Evolutionary conservation across 2,329 filamentous ascomycete species (phyloP).

Genomic region (Arthrobotrys musiformis): DNA sequence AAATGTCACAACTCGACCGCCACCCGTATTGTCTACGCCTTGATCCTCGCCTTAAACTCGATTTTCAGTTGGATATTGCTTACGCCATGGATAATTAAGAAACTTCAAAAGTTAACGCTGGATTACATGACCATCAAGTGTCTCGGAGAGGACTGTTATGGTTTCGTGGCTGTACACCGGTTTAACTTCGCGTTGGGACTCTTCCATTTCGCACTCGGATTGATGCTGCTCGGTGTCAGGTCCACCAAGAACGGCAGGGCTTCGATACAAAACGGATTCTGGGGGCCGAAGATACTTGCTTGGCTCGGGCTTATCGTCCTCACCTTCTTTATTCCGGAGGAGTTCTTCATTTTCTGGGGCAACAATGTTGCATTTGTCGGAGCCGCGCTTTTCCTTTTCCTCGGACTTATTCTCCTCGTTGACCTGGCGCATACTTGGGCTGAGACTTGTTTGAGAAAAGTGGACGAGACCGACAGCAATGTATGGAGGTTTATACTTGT

Average conservation of each 20-base stretch:
- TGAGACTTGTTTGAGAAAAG: slow-evolving; percentile 92
- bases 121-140: slow-evolving; percentile 97
- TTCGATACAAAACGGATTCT: slow-evolving; percentile 88
- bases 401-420: slow-evolving; percentile 90
- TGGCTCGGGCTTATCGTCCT: slow-evolving; percentile 89
- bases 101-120: slow-evolving; percentile 87
- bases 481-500: slow-evolving; percentile 88
- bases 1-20: slow-evolving; percentile 98
- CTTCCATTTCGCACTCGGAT: slow-evolving; percentile 87
- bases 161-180: slow-evolving; percentile 94
- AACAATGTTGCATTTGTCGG: slow-evolving; percentile 90
- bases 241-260: slow-evolving; percentile 83
- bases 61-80: slow-evolving; percentile 99
- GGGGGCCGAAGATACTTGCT: slow-evolving; percentile 92
- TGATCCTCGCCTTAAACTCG: slow-evolving; percentile 94
- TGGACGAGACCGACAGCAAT: slow-evolving; percentile 85
- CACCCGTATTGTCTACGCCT: slow-evolving; percentile 93
- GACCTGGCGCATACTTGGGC: slow-evolving; percentile 97
- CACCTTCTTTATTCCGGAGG: slow-evolving; percentile 94
- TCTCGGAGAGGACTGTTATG: slow-evolving; percentile 88
- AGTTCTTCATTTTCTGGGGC: slow-evolving; percentile 89
- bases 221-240: slow-evolving; percentile 85
- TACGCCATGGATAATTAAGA: slow-evolving; percentile 97
- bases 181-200: slow-evolving; percentile 97
- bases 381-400: slow-evolving; percentile 90